Conservation (phyloP, 805 yeast species). For the Kregervanrija fluxuum region DNA sequence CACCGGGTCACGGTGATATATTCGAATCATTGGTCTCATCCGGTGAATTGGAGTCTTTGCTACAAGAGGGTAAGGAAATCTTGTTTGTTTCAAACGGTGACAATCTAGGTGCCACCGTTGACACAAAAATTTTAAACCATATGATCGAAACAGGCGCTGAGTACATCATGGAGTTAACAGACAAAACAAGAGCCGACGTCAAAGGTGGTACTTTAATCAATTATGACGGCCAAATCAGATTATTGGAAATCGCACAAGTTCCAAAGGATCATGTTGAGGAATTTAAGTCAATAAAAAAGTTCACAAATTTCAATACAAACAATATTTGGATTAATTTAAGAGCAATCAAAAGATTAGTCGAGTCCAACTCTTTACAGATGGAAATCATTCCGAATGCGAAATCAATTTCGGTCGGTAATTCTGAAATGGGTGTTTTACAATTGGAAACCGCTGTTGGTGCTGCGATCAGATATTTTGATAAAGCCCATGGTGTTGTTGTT, state of each 20-base stretch:
- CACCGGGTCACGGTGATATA: constrained; percentile 99
- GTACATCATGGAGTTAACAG: constrained; percentile 97
- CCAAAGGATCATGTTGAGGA: constrained; percentile 98
- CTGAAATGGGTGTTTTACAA: constrained; percentile 81
- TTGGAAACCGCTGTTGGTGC: constrained; percentile 99
- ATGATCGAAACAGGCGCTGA: constrained; percentile 89
- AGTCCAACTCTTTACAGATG: constrained; percentile 69
- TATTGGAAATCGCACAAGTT: constrained; percentile 95
- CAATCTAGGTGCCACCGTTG: constrained; percentile 97
- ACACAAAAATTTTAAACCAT: constrained; percentile 80
- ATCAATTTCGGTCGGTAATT: constrained; percentile 68
- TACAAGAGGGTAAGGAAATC: constrained; percentile 90
- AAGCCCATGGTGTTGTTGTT: constrained; percentile 96
- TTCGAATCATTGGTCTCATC: constrained; percentile 84
- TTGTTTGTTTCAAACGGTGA: constrained; percentile 97
- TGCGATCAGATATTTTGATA: constrained; percentile 90
- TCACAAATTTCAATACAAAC: constrained; percentile 96
- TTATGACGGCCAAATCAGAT: constrained; percentile 89
- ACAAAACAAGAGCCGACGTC: constrained; percentile 98
- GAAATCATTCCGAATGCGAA: constrained; percentile 96
- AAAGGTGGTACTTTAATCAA: constrained; percentile 98
- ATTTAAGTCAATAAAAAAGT: constrained; percentile 94
- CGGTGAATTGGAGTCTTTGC: constrained; percentile 84
- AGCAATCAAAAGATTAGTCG: constrained; percentile 90
- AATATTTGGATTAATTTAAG: constrained; percentile 94